phyloP scores from a whole-genome alignment of 1,139 yeast genomes.

The Suzukiozyma palmioleophila region DNA sequence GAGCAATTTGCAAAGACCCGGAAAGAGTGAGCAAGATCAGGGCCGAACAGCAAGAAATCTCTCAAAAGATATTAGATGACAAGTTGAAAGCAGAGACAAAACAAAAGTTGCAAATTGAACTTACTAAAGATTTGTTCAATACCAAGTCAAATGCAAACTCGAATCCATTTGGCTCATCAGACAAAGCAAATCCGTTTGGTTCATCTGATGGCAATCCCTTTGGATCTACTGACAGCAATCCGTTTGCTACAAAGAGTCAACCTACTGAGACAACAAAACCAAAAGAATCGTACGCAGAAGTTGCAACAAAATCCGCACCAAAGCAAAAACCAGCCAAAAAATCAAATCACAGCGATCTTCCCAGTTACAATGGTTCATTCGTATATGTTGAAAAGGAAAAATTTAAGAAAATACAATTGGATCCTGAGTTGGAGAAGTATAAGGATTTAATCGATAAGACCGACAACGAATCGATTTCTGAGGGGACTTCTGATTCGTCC shows the following conservation, averaged over 20 bases:
- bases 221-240: conserved; percentile 8
- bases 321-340: conserved; percentile 8
- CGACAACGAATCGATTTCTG: conserved; percentile 26
- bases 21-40: conserved; percentile 37
- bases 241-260: conserved; percentile 6
- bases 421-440: conserved; percentile 43
- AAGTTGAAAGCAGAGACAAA: conserved; percentile 39
- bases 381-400: conserved; percentile 67
- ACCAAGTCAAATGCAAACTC: conserved; percentile 13
- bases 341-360: conserved; percentile 21
- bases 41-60: conserved; percentile 30
- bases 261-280: conserved; percentile 5
- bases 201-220: conserved; percentile 14
- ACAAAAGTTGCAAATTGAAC: conserved; percentile 38
- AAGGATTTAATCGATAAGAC: conserved; percentile 46
- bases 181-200: conserved; percentile 31
- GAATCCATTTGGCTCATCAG: conserved; percentile 29
- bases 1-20: conserved; percentile 68
- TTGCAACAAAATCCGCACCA: conserved; percentile 16
- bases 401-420: conserved; percentile 34
- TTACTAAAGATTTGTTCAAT: conserved; percentile 41
- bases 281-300: conserved; percentile 22
- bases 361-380: conserved; percentile 59
- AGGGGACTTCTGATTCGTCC: conserved; percentile 9
- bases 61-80: conserved; percentile 35